A percentile compares a stretch with the other conserved stretches of the same genome.
These are phyloP conservation scores for Pholiota adiposa DNA, from an alignment of 1,284 basidiomycete species.

Conservation along the genomic window DNA sequence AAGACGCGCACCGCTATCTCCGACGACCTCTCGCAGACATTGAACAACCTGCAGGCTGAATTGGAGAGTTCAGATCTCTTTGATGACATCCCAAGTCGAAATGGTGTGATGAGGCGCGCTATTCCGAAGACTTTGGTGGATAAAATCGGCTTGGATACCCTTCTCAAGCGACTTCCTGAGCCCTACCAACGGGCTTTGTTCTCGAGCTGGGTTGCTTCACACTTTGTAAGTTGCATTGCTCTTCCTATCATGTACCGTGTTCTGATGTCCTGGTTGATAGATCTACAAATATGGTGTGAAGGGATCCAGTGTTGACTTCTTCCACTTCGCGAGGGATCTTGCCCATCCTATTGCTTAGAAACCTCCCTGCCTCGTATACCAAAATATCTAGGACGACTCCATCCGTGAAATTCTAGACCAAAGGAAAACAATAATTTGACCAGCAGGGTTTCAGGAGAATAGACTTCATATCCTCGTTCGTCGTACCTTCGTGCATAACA, in stretches of 20 bases:
- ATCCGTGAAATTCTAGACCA: neutral
- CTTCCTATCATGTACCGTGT: neutral
- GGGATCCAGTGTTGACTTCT: slow-evolving; percentile 94
- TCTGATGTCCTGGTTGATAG: slow-evolving; percentile 43
- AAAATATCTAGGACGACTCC: slow-evolving; percentile 2
- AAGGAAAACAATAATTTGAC: no score
- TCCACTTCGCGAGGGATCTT: slow-evolving; percentile 85
- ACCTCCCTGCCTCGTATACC: neutral
- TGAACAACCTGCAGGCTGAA: slow-evolving; percentile 90
- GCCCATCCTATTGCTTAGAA: slow-evolving; percentile 25
- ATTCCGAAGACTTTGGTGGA: slow-evolving; percentile 91
- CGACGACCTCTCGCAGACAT: slow-evolving; percentile 87
- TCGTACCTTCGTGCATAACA: neutral
- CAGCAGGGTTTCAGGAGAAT: no score
- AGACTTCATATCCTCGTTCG: no score
- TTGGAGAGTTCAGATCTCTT: slow-evolving; percentile 92
- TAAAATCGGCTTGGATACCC: slow-evolving; percentile 81
- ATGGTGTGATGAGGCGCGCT: slow-evolving; percentile 81
- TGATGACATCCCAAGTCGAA: slow-evolving; percentile 78
- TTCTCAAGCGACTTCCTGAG: slow-evolving; percentile 85
- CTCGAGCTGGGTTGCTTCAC: slow-evolving; percentile 90
- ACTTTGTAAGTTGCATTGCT: slow-evolving; percentile 66
- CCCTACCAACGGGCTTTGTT: slow-evolving; percentile 88
- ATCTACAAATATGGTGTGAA: slow-evolving; percentile 94
- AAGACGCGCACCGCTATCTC: slow-evolving; percentile 92